phyloP scores from a whole-genome alignment of 169 alveolate genomes.

The Eimeria sp. region DNA sequence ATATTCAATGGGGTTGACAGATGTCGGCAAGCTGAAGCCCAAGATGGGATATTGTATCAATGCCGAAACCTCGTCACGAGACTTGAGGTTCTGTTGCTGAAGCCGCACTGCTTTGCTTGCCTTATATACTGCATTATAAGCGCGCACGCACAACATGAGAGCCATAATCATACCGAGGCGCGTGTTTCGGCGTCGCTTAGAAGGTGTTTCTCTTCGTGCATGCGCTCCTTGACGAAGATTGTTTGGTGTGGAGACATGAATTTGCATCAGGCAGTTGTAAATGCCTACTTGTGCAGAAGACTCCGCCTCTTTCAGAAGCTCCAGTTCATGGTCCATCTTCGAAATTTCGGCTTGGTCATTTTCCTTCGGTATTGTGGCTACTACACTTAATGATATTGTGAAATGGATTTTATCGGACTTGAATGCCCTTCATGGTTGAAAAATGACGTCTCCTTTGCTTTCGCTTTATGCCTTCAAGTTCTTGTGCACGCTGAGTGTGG shows the following conservation, averaged over 20 bases:
- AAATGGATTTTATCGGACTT: conserved; percentile 5
- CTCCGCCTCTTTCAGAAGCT: conserved; percentile 24
- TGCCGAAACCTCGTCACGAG: conserved; percentile 67
- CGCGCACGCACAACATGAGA: neutral
- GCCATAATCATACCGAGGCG: neutral
- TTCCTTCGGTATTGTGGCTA: neutral
- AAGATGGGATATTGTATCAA: conserved; percentile 56
- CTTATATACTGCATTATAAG: neutral
- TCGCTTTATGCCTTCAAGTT: conserved; percentile 30
- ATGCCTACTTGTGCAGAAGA: conserved; percentile 20
- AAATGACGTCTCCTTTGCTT: neutral
- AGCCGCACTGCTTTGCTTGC: conserved; percentile 40
- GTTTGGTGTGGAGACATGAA: neutral
- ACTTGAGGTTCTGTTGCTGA: conserved; percentile 35
- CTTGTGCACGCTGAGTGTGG: conserved; percentile 25
- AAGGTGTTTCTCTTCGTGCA: conserved; percentile 39
- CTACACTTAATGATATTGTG: neutral
- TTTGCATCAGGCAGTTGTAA: neutral
- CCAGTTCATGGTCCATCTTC: conserved; percentile 15
- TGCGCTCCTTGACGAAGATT: conserved; percentile 1
- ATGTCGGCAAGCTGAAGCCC: conserved; percentile 31
- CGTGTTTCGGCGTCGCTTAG: conserved; percentile 20
- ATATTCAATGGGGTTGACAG: conserved; percentile 48
- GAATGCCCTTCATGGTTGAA: conserved; percentile 1
- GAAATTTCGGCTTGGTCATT: neutral